Evolutionary conservation across 345 rosid genomes (phyloP), one percentile per base, ranked within the genome.

Genomic region (Populus ilicifolia): DNA sequence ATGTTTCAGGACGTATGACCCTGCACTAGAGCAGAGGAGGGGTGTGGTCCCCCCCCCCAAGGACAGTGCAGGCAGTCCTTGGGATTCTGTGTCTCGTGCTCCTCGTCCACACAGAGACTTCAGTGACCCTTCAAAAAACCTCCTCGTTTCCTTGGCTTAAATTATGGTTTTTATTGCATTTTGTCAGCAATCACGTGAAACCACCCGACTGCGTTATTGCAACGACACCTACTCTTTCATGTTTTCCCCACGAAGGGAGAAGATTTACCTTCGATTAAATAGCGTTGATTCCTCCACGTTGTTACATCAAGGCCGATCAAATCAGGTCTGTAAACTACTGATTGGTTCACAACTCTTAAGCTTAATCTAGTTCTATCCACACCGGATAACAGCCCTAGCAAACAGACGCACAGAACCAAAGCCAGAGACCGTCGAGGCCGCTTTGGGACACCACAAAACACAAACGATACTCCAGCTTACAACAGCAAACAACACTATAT

Each of bases 1-100:
- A n/a, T 56, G 29, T 56, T 56, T n/a, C 9, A 10, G 12, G 12
- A 43, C 12, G 14, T 10, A 3, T n/a, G 4, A 23, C 64, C 64
- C 64, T 59, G 64, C 64, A 59, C 2, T 25, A 7, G 33, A 70
- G 6, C 73, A 27, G 59, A 46, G 21, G 61, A 30, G 9, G 38
- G 61, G 29, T 23, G 29, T 23, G 64, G 64, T 4, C 64, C 64
- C 23, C 64, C 64, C 64, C 29, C 23, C 29, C 64, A 4, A 14
- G 16, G 54, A 46, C 73, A 44, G 73, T 25, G 11, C 63, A 23
- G 3, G 65, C 8, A 69, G 46, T 54, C 56, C 36, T 76, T 69
- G 76, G 82, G 74, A 72, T 76, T 69, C 79, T 7, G 67, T 54
- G 82, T 74, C 84, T 70, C 50, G 75, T 66, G 80, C 30, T 64